Evolutionary conservation across 2,329 filamentous ascomycete genomes (phyloP).

Genomic region (Amesomyces nigricolor): DNA sequence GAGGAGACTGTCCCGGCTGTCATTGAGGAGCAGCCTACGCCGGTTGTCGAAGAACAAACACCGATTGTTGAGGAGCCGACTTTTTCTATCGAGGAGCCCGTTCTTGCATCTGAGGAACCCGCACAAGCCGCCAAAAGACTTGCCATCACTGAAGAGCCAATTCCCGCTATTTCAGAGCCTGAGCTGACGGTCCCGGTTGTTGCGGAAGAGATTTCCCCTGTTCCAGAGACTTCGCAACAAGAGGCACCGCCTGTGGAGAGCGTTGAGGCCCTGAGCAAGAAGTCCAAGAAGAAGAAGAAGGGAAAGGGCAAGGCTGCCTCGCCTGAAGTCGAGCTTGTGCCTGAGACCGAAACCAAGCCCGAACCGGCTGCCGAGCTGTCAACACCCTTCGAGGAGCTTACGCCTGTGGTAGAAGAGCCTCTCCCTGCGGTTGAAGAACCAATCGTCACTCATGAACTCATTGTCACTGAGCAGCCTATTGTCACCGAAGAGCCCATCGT

Average conservation of each 20-base stretch:
- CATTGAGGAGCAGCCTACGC: slow-evolving; percentile 6
- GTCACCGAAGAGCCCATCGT: no score
- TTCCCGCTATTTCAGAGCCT: no score
- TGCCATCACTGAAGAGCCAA: no score
- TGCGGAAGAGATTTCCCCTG: no score
- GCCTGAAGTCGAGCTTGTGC: slow-evolving; percentile 15
- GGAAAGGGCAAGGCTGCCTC: slow-evolving; percentile 9
- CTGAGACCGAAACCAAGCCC: slow-evolving; percentile 8
- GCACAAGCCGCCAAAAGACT: no score
- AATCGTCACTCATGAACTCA: slow-evolving; percentile 7
- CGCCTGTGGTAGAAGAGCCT: slow-evolving; percentile 16
- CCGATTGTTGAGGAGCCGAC: not conserved
- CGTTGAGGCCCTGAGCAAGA: slow-evolving; percentile 21
- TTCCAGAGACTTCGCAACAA: no score
- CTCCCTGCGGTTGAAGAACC: slow-evolving; percentile 9
- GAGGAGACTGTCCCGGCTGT: not conserved
- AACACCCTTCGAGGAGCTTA: not conserved
- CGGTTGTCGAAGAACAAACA: slow-evolving; percentile 17
- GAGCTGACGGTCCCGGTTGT: no score
- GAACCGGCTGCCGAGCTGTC: not conserved
- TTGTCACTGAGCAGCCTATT: no score
- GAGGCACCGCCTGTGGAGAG: no score
- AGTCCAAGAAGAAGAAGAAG: slow-evolving; percentile 22
- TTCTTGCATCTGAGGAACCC: no score
- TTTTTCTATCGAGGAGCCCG: no score